These are phyloP conservation scores for Xenoacremonium recifei DNA, from an alignment of 2,329 filamentous ascomycete genomes.

Conservation along the genomic window DNA sequence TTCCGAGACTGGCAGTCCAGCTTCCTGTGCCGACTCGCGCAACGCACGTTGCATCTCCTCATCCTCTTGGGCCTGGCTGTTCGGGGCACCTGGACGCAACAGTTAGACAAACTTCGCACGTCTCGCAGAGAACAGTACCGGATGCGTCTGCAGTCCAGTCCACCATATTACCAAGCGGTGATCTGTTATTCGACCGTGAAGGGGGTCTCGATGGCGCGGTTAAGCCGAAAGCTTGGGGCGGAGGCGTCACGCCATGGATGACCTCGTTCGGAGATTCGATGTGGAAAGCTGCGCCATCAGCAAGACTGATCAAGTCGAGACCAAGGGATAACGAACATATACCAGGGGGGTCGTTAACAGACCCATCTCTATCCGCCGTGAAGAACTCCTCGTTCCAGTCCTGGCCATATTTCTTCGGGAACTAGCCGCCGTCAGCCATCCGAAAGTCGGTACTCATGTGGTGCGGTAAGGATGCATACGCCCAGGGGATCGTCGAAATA, in stretches of 20 bases:
- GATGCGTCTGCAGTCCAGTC: slow-evolving; percentile 45
- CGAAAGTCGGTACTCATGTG: slow-evolving; percentile 5
- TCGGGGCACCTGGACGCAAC: slow-evolving; percentile 34
- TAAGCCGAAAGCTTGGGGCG: slow-evolving; percentile 38
- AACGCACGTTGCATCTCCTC: slow-evolving; percentile 56
- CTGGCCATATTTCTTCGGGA: slow-evolving; percentile 44
- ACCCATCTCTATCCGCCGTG: slow-evolving; percentile 51
- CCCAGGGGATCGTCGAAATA: slow-evolving; percentile 47
- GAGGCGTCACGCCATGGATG: slow-evolving; percentile 43
- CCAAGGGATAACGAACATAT: slow-evolving; percentile 38
- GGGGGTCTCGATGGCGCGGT: slow-evolving; percentile 60
- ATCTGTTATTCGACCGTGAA: slow-evolving; percentile 56
- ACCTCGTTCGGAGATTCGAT: slow-evolving; percentile 51
- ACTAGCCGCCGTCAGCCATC: slow-evolving; percentile 30
- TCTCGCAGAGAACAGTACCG: slow-evolving; percentile 33
- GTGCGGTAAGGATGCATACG: slow-evolving; percentile 21
- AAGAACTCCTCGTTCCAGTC: slow-evolving; percentile 57
- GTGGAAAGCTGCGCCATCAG: slow-evolving; percentile 47
- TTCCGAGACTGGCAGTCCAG: slow-evolving; percentile 39
- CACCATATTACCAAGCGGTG: slow-evolving; percentile 52
- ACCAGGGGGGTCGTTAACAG: slow-evolving; percentile 36
- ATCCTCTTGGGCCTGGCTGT: slow-evolving; percentile 46
- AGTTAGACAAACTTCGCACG: slow-evolving; percentile 22
- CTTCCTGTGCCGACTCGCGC: slow-evolving; percentile 53
- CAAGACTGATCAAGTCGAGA: too few species aligned